Evolutionary conservation across 1,139 yeast genomes (phyloP).

Genomic region (Sugiyamaella xylanicola): DNA sequence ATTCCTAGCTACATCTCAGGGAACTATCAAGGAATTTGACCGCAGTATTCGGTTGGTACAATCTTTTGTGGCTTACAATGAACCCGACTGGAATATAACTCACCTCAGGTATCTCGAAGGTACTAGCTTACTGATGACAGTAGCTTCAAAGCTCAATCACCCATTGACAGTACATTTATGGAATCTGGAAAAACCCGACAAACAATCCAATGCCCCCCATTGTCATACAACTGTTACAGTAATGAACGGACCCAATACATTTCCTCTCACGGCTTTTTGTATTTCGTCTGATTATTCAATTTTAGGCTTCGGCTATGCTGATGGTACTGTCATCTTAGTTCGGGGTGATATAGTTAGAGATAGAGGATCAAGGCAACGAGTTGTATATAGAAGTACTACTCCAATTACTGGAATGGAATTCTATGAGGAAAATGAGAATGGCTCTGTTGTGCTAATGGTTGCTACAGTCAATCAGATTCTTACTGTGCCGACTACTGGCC

Average conservation of each 20-base stretch:
- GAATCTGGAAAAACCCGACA: slow-evolving; percentile 56
- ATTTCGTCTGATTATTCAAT: slow-evolving; percentile 61
- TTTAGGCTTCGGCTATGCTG: slow-evolving; percentile 80
- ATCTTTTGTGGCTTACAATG: slow-evolving; percentile 61
- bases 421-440: slow-evolving; percentile 44
- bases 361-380: slow-evolving; percentile 84
- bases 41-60: slow-evolving; percentile 50
- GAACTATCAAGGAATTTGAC: slow-evolving; percentile 62
- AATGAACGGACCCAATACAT: slow-evolving; percentile 63
- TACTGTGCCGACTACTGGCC: slow-evolving; percentile 76
- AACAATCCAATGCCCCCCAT: slow-evolving; percentile 38
- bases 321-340: slow-evolving; percentile 79
- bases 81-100: slow-evolving; percentile 60
- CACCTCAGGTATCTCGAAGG: slow-evolving; percentile 53
- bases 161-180: slow-evolving; percentile 73
- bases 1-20: slow-evolving; percentile 59
- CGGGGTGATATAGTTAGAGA: slow-evolving; percentile 89
- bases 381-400: slow-evolving; percentile 67
- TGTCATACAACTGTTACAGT: slow-evolving; percentile 49
- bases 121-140: slow-evolving; percentile 59
- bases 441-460: slow-evolving; percentile 50
- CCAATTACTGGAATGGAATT: slow-evolving; percentile 81
- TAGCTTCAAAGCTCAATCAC: slow-evolving; percentile 69
- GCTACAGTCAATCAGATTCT: slow-evolving; percentile 71
- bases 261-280: slow-evolving; percentile 69